These are phyloP conservation scores for Nidula microcarpa DNA, from an alignment of 768 basidiomycete genomes.

Conservation along the genomic window DNA sequence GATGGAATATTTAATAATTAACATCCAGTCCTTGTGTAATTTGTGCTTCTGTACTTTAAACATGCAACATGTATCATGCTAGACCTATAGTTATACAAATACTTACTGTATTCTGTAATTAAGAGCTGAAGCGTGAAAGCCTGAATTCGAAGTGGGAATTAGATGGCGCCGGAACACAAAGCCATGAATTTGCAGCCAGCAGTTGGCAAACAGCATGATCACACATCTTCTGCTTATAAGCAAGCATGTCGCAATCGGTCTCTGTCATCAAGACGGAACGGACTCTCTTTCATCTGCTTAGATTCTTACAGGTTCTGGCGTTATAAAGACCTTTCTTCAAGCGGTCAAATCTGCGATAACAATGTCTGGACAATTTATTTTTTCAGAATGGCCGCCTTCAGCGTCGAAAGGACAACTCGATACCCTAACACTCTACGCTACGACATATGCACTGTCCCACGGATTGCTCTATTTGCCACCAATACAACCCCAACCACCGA, in stretches of 20 bases:
- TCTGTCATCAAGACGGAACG: not conserved
- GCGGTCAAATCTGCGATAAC: constrained; percentile 2
- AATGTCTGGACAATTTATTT: constrained; percentile 33
- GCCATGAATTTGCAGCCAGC: not conserved
- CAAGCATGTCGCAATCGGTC: not conserved
- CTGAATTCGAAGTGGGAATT: too few species aligned
- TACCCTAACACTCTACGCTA: constrained; percentile 59
- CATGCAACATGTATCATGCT: too few species aligned
- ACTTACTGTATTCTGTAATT: too few species aligned
- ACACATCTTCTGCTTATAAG: not conserved
- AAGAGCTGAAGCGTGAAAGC: too few species aligned
- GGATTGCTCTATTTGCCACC: constrained; percentile 81
- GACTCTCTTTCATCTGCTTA: not conserved
- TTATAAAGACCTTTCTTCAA: too few species aligned
- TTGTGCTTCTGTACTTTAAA: too few species aligned
- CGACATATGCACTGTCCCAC: constrained; percentile 82
- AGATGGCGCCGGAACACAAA: not conserved
- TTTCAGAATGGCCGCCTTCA: constrained; percentile 72
- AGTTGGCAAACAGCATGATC: not conserved
- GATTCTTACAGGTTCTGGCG: not conserved
- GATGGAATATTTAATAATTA: too few species aligned
- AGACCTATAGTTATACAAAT: too few species aligned
- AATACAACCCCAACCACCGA: constrained; percentile 38
- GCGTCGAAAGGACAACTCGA: constrained; percentile 57
- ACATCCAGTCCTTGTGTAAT: too few species aligned